These are phyloP conservation scores for Paecilomyces dactylethromorphus DNA, from an alignment of 2,329 filamentous ascomycete species.

Conservation along the genomic window DNA sequence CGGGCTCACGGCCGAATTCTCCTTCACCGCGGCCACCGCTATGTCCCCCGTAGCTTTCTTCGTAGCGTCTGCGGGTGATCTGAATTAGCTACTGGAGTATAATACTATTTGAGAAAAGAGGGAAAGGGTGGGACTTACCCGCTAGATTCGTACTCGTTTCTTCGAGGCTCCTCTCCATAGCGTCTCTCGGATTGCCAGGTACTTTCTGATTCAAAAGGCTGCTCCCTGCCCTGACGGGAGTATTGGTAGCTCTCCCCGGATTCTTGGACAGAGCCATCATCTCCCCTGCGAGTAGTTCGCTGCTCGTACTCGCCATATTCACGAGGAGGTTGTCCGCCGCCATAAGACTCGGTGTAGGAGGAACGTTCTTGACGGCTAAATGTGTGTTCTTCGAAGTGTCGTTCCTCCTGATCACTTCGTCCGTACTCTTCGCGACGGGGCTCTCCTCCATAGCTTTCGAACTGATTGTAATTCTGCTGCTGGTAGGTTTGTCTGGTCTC, in stretches of 20 bases:
- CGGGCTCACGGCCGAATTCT: conserved; percentile 8
- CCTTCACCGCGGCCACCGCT: conserved; percentile 7
- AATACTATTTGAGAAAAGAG: background rate
- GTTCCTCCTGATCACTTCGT: conserved; percentile 1
- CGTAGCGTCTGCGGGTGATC: background rate
- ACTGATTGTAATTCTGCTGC: conserved; percentile 3
- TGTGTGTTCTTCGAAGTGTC: background rate
- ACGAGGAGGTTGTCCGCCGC: background rate
- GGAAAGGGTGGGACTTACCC: background rate
- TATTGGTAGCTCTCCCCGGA: conserved; percentile 1
- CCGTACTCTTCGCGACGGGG: conserved; percentile 6
- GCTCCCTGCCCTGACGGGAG: background rate
- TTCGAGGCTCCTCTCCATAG: background rate
- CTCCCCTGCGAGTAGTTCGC: conserved; percentile 1
- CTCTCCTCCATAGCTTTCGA: conserved; percentile 13
- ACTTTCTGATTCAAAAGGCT: background rate
- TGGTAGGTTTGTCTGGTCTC: background rate
- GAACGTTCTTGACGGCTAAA: background rate
- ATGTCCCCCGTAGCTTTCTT: background rate
- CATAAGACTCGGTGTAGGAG: background rate
- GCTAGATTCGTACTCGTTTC: background rate
- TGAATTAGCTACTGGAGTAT: background rate
- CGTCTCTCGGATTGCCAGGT: too few species aligned
- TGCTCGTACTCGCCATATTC: background rate
- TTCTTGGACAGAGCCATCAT: conserved; percentile 1